These are phyloP conservation scores for Alternaria sp. DNA, from an alignment of 2,329 filamentous ascomycete species.

Conservation along the genomic window DNA sequence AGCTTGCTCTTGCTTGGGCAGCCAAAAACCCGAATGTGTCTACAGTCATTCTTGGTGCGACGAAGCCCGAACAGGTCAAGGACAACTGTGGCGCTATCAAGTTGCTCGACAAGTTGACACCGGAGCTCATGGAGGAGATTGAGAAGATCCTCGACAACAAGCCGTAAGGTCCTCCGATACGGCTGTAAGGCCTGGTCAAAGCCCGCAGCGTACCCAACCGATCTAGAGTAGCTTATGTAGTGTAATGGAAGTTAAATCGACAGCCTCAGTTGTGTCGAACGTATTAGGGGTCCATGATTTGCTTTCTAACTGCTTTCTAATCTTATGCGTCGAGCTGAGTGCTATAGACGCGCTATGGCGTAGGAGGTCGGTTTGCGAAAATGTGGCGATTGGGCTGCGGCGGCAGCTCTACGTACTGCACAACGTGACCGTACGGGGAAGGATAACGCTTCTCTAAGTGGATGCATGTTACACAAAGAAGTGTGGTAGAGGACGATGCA, in stretches of 20 bases:
- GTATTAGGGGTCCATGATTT: not conserved
- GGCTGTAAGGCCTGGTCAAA: not conserved
- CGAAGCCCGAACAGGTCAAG: conserved; percentile 59
- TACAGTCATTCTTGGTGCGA: conserved; percentile 65
- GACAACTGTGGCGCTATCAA: conserved; percentile 60
- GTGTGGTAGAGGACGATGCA: conserved; percentile 2
- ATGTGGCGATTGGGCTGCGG: conserved; percentile 9
- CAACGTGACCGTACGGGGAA: conserved; percentile 1
- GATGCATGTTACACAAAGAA: not conserved
- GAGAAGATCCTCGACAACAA: conserved; percentile 53
- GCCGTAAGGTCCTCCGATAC: conserved; percentile 34
- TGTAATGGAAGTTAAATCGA: not conserved
- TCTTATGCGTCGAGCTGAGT: not conserved
- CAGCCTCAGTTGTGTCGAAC: not conserved
- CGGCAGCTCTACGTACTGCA: not conserved
- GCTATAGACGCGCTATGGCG: conserved; percentile 4
- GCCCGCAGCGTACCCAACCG: not conserved
- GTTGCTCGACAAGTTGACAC: conserved; percentile 52
- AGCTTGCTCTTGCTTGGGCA: conserved; percentile 68
- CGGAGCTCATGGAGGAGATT: conserved; percentile 53
- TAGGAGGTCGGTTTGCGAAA: conserved; percentile 3
- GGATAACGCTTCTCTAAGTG: not conserved
- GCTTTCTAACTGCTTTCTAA: not conserved
- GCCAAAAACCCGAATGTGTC: conserved; percentile 67
- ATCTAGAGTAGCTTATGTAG: conserved; percentile 1